phyloP scores from a whole-genome alignment of 352 stramenopile species.

The Aphanomyces stellatus region DNA sequence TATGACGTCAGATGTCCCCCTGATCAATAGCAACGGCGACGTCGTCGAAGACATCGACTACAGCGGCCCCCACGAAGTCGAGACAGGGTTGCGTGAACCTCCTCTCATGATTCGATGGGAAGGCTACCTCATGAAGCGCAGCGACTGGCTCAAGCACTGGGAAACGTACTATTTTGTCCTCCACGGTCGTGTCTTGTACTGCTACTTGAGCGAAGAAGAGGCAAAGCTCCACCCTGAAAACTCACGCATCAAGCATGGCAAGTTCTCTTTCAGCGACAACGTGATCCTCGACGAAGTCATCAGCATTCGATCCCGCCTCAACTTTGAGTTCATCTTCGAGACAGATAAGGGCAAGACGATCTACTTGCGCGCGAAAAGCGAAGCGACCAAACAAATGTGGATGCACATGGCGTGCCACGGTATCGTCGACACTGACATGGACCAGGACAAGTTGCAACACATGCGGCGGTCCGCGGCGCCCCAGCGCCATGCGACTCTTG shows the following conservation, averaged over 20 bases:
- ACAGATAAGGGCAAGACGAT: conserved; percentile 77
- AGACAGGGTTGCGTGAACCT: not conserved
- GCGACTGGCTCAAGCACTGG: conserved; percentile 84
- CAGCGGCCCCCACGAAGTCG: not conserved
- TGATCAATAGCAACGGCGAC: not conserved
- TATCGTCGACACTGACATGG: conserved; percentile 40
- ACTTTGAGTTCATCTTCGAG: conserved; percentile 50
- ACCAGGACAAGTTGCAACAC: not conserved
- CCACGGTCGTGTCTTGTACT: conserved; percentile 53
- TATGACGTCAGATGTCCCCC: not conserved
- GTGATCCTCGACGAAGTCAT: conserved; percentile 49
- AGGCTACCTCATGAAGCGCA: conserved; percentile 79
- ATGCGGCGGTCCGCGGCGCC: not conserved
- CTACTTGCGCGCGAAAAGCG: conserved; percentile 75
- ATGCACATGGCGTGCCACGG: conserved; percentile 61
- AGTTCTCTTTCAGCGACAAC: conserved; percentile 74
- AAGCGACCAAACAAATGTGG: conserved; percentile 75
- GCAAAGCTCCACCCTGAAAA: conserved; percentile 44
- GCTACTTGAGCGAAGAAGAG: conserved; percentile 73
- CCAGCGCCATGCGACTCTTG: conserved; percentile 24
- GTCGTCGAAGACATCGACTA: not conserved
- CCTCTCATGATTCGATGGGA: conserved; percentile 34
- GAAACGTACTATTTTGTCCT: conserved; percentile 84
- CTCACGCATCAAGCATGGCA: conserved; percentile 85
- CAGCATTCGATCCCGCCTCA: not conserved